Percentiles rank a stretch among this genome's conserved stretches.
phyloP scores from a whole-genome alignment of 2,329 filamentous ascomycete genomes.

The Ceratocystis albifundus region DNA sequence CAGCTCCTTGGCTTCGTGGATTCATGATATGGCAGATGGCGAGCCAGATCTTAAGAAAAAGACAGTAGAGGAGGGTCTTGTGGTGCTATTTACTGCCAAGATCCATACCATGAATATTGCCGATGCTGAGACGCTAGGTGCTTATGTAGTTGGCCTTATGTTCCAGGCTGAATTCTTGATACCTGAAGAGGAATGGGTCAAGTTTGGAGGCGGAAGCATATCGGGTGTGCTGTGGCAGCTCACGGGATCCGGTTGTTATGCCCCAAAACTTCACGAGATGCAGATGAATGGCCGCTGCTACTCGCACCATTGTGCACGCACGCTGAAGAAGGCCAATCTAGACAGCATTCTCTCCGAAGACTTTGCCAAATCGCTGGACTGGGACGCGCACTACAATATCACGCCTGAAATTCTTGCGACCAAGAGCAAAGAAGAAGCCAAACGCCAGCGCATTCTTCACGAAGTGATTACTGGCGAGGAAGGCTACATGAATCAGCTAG shows the following conservation, averaged over 20 bases:
- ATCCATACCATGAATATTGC: conserved; percentile 98
- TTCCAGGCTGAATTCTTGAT: conserved; percentile 64
- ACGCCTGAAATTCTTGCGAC: conserved; percentile 62
- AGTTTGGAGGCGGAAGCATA: conserved; percentile 68
- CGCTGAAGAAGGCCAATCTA: conserved; percentile 85
- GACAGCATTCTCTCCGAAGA: conserved; percentile 60
- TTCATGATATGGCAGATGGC: conserved; percentile 79
- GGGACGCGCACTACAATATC: conserved; percentile 79
- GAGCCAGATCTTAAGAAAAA: conserved; percentile 78
- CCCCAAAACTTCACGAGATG: conserved; percentile 64
- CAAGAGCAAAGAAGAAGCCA: conserved; percentile 73
- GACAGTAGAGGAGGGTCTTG: conserved; percentile 74
- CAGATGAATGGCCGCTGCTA: conserved; percentile 71
- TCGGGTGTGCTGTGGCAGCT: conserved; percentile 90
- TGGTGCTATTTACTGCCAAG: conserved; percentile 83
- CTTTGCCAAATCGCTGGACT: conserved; percentile 59
- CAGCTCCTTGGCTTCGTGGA: conserved; percentile 75
- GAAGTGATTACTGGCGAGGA: conserved; percentile 94
- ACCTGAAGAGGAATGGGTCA: conserved; percentile 94
- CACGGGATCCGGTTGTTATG: conserved; percentile 83
- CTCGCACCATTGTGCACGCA: conserved; percentile 84
- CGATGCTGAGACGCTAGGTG: conserved; percentile 79
- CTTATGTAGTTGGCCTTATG: conserved; percentile 69
- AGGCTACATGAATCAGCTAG: conserved; percentile 75
- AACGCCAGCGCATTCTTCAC: conserved; percentile 86